Evolutionary conservation across 192 early-diverging fungal genomes (phyloP), one percentile per base, ranked within the genome.

Genomic region (Dimargaris cristalligena): DNA sequence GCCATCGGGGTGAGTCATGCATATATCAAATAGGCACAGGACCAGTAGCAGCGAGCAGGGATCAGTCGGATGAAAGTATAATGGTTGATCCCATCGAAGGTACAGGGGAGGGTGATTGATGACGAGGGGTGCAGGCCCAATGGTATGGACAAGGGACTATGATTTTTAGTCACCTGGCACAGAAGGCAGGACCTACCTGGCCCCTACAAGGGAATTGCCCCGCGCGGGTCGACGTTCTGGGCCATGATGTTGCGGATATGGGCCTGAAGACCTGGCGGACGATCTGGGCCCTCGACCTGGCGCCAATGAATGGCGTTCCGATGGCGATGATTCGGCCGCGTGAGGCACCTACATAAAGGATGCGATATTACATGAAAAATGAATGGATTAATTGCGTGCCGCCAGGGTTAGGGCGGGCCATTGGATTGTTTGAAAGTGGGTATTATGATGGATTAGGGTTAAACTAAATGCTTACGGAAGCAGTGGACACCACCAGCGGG

Each of bases 401-500:
- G n/a, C n/a, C n/a, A n/a, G n/a, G n/a, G n/a, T n/a, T n/a, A n/a
- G n/a, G n/a, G n/a, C n/a, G n/a, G n/a, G n/a, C n/a, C n/a, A n/a
- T n/a, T n/a, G n/a, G n/a, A 78, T 31, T 72, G 64, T 35, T 65
- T 56, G 18, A 67, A 64, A 16, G 73, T 41, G 38, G 38, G 8
- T 41, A 10, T 6, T 10, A 41, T 41, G 6, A 6, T 63, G 44
- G 68, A 67, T 73, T 78, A 51, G 41, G 20, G 58, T n/a, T 25
- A 56, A 34, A 25, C 28, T 34, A 31, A 32, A 30, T 14, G 59
- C 47, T 66, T 76, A 80, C 80, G 62, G 73, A 68, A 16, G 78
- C 75, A 34, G 77, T 71, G 0, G 81, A 78, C n/a, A 87, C 83
- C 11, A 73, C 75, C 28, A 87, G 70, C 9, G 72, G 66, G 25